Evolutionary conservation across 768 basidiomycete species (phyloP), one percentile per base, ranked within the genome.

Genomic region (Pleurotus tuoliensis): DNA sequence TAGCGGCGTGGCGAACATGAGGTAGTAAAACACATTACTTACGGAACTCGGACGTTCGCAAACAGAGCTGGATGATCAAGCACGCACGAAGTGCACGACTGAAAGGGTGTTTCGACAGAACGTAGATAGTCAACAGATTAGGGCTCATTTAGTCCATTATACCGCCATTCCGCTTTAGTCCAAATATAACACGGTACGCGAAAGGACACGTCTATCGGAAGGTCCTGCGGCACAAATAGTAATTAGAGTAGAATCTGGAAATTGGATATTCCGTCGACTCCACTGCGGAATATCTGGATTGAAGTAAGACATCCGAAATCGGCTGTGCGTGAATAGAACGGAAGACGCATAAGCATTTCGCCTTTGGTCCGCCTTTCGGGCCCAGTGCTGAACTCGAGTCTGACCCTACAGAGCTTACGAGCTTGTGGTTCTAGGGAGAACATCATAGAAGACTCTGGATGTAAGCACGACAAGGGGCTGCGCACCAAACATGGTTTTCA

Each of bases 1-100:
- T 41, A 59, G 46, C 22, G 55, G 60, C 60, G 60, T 61, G 60
- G 58, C 45, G n/a, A 45, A 53, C 60, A 61, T 61, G 60, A 61
- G 60, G 60, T 59, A 34, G 34, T 43, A 48, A 51, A 52, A 53
- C 51, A 53, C 51, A 40, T 16, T 53, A 53, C 51, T 53, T 39
- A 53, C 51, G 51, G 51, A 53, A 53, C 38, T 38, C 51, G 51
- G 51, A 30, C 39, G 51, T 41, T 53, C 51, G 51, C 39, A 53
- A 16, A 41, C 51, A 53, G 27, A 50, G 51, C 18, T 12, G 6
- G 39, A 30, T 37, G 51, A 53, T 53, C 51, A 53, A 53, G 38
- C 51, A 53, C 51, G 51, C 51, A 39, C 38, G 11, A 40, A 22
- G 15, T 34, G 51, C 39, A 25, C 51, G 51, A 39, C 39, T 39